A percentile compares a stretch with the other conserved stretches of the same genome.
These are phyloP conservation scores for Populus hybrid DNA, from an alignment of 441 rosid species.

Conservation along the genomic window DNA sequence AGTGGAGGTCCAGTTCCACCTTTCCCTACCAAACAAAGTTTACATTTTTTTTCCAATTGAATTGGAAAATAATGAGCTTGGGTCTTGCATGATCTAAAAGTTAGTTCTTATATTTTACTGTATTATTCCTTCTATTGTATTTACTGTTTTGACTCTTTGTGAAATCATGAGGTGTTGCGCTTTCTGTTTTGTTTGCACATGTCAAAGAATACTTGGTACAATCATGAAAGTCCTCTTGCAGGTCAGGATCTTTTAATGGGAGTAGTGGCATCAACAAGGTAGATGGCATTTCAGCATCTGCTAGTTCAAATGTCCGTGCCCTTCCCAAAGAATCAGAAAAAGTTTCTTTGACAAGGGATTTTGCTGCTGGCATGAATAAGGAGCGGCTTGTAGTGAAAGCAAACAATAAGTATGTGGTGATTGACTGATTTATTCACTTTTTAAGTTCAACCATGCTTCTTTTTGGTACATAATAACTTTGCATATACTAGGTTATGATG, in stretches of 20 bases:
- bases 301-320: constrained; percentile 29
- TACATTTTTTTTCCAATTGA: not conserved
- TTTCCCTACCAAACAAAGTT: no score
- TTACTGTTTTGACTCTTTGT: not conserved
- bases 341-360: constrained; percentile 41
- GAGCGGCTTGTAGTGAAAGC: constrained; percentile 40
- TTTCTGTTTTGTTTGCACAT: not conserved
- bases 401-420: constrained; percentile 45
- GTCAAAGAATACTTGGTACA: not conserved
- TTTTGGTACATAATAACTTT: not conserved
- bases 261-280: constrained; percentile 30
- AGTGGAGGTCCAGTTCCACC: no score
- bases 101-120: not conserved
- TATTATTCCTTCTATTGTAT: not conserved
- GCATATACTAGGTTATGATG: not conserved
- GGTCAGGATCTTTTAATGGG: constrained; percentile 42
- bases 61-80: not conserved
- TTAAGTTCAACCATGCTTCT: not conserved
- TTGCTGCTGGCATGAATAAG: constrained; percentile 33
- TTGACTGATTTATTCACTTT: constrained; percentile 1
- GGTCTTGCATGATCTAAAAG: constrained; percentile 1
- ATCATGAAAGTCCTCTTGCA: constrained; percentile 26
- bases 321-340: constrained; percentile 41
- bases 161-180: not conserved
- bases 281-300: constrained; percentile 29